Base-by-base conservation (phyloP, 2,329 filamentous ascomycete species). In the Aspergillus sp. region DNA sequence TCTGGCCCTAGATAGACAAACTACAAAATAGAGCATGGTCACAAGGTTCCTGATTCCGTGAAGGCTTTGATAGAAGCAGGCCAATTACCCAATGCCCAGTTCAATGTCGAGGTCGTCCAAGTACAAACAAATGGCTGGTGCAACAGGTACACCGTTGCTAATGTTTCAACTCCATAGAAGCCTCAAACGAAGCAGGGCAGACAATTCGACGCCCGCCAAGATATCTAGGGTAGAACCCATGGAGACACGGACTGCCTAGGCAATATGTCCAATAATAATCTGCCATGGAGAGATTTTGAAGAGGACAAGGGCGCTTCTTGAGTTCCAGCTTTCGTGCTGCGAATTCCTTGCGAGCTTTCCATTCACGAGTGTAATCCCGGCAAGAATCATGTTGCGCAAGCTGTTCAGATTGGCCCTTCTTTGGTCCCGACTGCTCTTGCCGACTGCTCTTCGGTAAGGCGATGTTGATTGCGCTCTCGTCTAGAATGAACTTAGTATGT, bases 201-300 rank as follows among this genome's bases (percentile, higher is more conserved):
- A 44, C 22, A 24, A 44, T 44, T 19, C 41, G 41, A 24, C 41
- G 20, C 41, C 41, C 41, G 17, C 41, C 8, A 44, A 44, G 4
- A 44, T 44, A 44, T 44, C 41, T 44, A 24, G 41, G 41, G 41
- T 44, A 44, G 16, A 44, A 44, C 41, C 41, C 41, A 14, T 44
- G 41, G 41, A 44, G 41, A 24, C 41, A 44, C 41, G 41, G 41
- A 44, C 41, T 44, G 41, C 41, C 41, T 44, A 44, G 41, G 41
- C 41, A 44, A 24, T 44, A 44, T 44, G 41, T 44, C 41, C 41
- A 44, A 44, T 44, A 44, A 44, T 44, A 44, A 24, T 44, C 41
- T 44, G 41, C 41, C 41, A 20, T 44, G 13, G 41, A 44, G 22
- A 44, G 41, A 44, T 44, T 44, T 24, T 44, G 41, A 44, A 44